A percentile compares a stretch with the other conserved stretches of the same genome.
Evolutionary conservation across 306 rosid species (phyloP).

Genomic region (Fagus sylvatica): DNA sequence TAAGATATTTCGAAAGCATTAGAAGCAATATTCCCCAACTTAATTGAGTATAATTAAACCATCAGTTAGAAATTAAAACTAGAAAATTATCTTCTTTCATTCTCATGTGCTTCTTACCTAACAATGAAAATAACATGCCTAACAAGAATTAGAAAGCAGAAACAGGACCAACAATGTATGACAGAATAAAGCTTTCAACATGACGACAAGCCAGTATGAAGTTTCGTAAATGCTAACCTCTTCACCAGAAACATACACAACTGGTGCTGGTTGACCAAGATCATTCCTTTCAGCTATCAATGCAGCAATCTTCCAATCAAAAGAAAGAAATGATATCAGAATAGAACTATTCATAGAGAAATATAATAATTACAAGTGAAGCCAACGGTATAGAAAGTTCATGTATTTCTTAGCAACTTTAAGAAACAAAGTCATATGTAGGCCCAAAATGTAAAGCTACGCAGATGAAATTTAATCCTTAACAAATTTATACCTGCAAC

Average conservation of each 20-base stretch:
- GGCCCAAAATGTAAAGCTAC: background rate
- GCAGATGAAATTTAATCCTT: conserved; percentile 2
- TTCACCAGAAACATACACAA: conserved; percentile 92
- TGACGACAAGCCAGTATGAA: conserved; percentile 5
- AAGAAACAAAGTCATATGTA: background rate
- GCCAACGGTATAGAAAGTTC: background rate
- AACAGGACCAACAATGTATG: conserved; percentile 6
- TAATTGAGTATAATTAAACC: background rate
- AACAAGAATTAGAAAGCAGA: conserved; percentile 5
- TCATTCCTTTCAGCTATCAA: conserved; percentile 57
- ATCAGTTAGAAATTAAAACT: background rate
- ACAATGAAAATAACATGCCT: background rate
- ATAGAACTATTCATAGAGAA: conserved; percentile 4
- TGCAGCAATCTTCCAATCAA: conserved; percentile 68
- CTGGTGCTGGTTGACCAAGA: conserved; percentile 44
- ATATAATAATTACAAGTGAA: background rate
- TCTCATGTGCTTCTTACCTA: background rate
- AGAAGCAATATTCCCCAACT: background rate
- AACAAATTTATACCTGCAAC: conserved; percentile 65
- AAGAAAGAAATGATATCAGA: conserved; percentile 22
- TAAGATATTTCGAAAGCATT: background rate
- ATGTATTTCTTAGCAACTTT: background rate
- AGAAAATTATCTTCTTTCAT: background rate
- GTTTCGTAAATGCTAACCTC: conserved; percentile 61
- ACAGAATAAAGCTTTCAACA: background rate